Conservation (phyloP, 164 flowering plant species). For the Nelumbo lutea region DNA sequence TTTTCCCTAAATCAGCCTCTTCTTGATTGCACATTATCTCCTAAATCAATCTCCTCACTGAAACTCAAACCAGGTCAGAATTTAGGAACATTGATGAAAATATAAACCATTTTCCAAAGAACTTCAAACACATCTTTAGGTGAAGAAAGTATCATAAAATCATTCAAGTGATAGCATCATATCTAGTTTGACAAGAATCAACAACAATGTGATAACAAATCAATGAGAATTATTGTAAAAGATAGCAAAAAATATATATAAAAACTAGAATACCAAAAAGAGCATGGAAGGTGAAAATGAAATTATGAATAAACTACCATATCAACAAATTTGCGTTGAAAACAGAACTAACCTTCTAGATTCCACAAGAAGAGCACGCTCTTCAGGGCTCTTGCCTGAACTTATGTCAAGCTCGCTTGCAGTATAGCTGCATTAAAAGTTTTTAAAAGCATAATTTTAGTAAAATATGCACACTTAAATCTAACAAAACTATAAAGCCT, state of each 20-base stretch:
- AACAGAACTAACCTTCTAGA: conserved; percentile 29
- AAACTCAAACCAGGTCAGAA: too few relatives aligned
- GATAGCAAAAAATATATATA: background rate
- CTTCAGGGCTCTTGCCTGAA: conserved; percentile 29
- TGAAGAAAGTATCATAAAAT: background rate
- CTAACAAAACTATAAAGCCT: background rate
- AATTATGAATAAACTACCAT: too few relatives aligned
- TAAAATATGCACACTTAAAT: background rate
- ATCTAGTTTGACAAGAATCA: background rate
- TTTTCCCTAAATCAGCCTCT: too few relatives aligned
- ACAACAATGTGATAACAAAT: background rate
- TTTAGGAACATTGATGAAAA: too few relatives aligned
- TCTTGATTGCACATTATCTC: too few relatives aligned
- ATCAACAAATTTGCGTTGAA: background rate
- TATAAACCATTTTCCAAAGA: background rate
- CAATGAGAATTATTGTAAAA: too few relatives aligned
- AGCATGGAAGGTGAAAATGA: too few relatives aligned
- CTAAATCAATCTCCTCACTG: too few relatives aligned
- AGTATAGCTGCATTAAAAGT: conserved; percentile 20
- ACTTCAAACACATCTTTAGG: background rate
- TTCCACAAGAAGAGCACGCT: conserved; percentile 33
- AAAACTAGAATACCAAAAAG: background rate
- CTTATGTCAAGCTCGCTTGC: conserved; percentile 26
- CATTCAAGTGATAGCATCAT: background rate
- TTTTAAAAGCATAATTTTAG: background rate